A percentile compares a stretch with the other conserved stretches of the same genome.
Evolutionary conservation across 2,329 filamentous ascomycete genomes (phyloP).

Genomic region (Zymoseptoria passerinii): DNA sequence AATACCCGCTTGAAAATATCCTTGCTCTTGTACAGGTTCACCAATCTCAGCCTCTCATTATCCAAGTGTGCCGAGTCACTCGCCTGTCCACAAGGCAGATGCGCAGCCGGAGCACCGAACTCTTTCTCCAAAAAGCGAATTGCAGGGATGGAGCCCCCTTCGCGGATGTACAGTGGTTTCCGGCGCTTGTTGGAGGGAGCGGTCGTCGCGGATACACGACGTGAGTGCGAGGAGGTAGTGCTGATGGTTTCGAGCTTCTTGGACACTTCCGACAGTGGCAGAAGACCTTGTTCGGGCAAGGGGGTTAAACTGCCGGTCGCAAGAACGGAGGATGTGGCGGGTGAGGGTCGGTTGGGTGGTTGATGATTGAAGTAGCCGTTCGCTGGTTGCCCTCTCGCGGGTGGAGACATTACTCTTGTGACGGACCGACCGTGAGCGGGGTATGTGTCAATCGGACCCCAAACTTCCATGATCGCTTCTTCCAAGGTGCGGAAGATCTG

Average conservation of each 20-base stretch:
- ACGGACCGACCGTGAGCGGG: conserved; percentile 12
- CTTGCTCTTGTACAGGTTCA: conserved; percentile 83
- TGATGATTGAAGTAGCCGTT: conserved; percentile 25
- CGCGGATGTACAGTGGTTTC: conserved; percentile 83
- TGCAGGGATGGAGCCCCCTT: conserved; percentile 89
- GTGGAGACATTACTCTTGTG: conserved; percentile 10
- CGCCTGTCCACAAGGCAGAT: conserved; percentile 88
- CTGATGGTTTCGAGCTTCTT: conserved; percentile 21
- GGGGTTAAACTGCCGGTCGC: conserved; percentile 36
- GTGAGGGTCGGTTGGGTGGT: conserved; percentile 33
- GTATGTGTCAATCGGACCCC: conserved; percentile 51
- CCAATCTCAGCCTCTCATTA: conserved; percentile 81
- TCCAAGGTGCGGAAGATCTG: conserved; percentile 86
- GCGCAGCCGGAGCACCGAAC: conserved; percentile 81
- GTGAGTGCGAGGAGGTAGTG: not conserved
- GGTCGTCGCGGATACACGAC: conserved; percentile 28
- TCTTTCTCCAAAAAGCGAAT: conserved; percentile 94
- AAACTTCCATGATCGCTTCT: conserved; percentile 73
- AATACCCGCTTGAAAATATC: conserved; percentile 90
- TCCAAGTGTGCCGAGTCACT: conserved; percentile 91
- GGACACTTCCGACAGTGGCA: conserved; percentile 20
- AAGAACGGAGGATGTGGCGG: conserved; percentile 45
- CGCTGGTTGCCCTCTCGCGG: conserved; percentile 4
- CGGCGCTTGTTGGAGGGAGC: conserved; percentile 23
- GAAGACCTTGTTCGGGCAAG: conserved; percentile 22